Evolutionary conservation across 106 monocot species (phyloP).

Genomic region (Acorus calamus): DNA sequence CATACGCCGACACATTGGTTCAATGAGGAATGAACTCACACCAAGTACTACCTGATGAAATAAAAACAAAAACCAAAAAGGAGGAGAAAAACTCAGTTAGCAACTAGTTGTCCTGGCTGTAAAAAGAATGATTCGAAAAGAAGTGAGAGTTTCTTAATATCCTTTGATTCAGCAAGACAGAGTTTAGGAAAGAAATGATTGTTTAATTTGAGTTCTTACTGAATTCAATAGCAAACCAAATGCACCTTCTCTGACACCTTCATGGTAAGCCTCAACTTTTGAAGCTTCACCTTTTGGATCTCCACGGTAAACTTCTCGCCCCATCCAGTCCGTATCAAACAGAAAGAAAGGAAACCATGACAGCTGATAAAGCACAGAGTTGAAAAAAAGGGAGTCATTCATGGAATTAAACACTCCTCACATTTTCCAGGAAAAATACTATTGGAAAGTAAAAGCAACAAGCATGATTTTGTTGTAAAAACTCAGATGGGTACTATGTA

Average conservation of each 20-base stretch:
- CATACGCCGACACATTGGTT: conserved; percentile 63
- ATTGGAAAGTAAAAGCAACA: no score
- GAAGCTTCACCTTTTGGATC: conserved; percentile 57
- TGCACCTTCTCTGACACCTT: conserved; percentile 98
- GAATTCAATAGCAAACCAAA: conserved; percentile 99
- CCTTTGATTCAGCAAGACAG: background rate
- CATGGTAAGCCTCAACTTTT: conserved; percentile 49
- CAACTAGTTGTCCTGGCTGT: no score
- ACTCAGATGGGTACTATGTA: background rate
- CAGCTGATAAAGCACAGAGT: conserved; percentile 26
- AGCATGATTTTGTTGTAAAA: background rate
- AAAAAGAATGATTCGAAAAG: background rate
- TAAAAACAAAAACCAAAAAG: background rate
- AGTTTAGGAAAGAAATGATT: background rate
- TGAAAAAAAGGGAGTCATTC: no score
- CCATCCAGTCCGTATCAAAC: conserved; percentile 99
- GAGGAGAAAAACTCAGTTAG: no score
- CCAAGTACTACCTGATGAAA: conserved; percentile 80
- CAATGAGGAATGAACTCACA: conserved; percentile 77
- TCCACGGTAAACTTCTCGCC: conserved; percentile 97
- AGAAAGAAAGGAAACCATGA: conserved; percentile 99
- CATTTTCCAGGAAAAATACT: no score
- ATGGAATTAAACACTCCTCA: no score
- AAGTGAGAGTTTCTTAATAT: background rate
- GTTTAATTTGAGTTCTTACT: conserved; percentile 54